A percentile compares a stretch with the other conserved stretches of the same genome.
phyloP scores from a whole-genome alignment of 805 yeast species.

The Candida boidinii region DNA sequence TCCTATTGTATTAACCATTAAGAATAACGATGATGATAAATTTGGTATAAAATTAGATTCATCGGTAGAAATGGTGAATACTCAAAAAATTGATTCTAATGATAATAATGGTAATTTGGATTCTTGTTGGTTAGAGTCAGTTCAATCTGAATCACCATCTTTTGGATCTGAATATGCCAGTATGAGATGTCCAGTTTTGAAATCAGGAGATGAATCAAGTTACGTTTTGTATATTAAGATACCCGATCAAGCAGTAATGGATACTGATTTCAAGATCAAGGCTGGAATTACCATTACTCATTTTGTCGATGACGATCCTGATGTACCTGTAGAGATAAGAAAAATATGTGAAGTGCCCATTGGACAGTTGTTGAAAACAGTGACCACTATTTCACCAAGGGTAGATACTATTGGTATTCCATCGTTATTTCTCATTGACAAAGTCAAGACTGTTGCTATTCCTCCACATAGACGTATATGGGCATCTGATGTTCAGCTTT shows the following conservation, averaged over 20 bases:
- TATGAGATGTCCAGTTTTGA: constrained; percentile 6
- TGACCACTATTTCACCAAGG: constrained; percentile 24
- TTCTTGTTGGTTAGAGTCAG: too few relatives aligned
- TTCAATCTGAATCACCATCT: too few relatives aligned
- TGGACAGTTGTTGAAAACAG: constrained; percentile 21
- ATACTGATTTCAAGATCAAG: background rate
- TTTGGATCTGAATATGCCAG: too few relatives aligned
- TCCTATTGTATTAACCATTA: constrained; percentile 15
- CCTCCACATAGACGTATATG: background rate
- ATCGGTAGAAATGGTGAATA: background rate
- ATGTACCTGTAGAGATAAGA: constrained; percentile 20
- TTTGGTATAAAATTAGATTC: constrained; percentile 21
- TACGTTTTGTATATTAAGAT: constrained; percentile 8
- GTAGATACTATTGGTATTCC: constrained; percentile 20
- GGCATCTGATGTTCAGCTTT: background rate
- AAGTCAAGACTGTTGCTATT: background rate
- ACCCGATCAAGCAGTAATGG: constrained; percentile 14
- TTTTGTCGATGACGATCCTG: constrained; percentile 20
- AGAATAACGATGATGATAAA: constrained; percentile 23
- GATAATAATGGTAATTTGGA: too few relatives aligned
- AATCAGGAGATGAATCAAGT: constrained; percentile 1
- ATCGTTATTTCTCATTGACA: constrained; percentile 12
- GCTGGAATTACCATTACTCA: constrained; percentile 16
- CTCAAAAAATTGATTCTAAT: too few relatives aligned
- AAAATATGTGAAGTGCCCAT: constrained; percentile 17